Base-by-base conservation (phyloP, 2,329 filamentous ascomycete species). In the Talaromyces pinophilus region DNA sequence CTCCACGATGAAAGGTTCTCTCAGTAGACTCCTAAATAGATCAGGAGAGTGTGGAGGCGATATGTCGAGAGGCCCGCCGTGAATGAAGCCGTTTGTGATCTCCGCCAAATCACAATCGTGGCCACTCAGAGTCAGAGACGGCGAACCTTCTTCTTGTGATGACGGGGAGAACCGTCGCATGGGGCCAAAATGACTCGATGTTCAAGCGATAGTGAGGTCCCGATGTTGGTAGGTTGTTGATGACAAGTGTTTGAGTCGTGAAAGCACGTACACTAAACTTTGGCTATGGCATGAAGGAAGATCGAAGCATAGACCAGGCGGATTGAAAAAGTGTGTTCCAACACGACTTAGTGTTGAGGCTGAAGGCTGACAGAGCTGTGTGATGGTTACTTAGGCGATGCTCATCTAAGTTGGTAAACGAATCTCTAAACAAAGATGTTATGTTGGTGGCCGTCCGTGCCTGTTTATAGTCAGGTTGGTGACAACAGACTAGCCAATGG, bases 61-160 rank as follows among this genome's bases (percentile, higher is more conserved):
- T 40, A 67, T 63, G 35, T 63, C 57, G 44, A 67, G 65, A 44
- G 65, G 65, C 17, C 65, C 62, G 44, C 65, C 65, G 62, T 50
- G 59, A 46, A 50, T 57, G 33, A 64, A 67, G 57, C 65, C 65
- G 54, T 62, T 60, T 64, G 65, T 64, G 62, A 64, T 67, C 62
- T 64, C 65, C 57, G 55, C 55, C 40, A 67, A 63, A 67, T 67
- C 65, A 67, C 65, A 64, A 64, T 67, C 65, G 60, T 64, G 65
- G 59, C 65, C 62, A 60, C 54, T 60, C 28, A 54, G 38, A 48
- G 55, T 64, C 48, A 67, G 62, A 42, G 65, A 62, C 50, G 62
- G 65, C 65, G 65, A 64, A 62, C 60, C 62, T 64, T 60, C 62
- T 64, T 54, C 55, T 59, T 67, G 57, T 52, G 62, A 63, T 61